Evolutionary conservation across 495 filamentous ascomycete genomes (phyloP), one percentile per base, ranked within the genome.

Genomic region (Cenococcum geophilum): DNA sequence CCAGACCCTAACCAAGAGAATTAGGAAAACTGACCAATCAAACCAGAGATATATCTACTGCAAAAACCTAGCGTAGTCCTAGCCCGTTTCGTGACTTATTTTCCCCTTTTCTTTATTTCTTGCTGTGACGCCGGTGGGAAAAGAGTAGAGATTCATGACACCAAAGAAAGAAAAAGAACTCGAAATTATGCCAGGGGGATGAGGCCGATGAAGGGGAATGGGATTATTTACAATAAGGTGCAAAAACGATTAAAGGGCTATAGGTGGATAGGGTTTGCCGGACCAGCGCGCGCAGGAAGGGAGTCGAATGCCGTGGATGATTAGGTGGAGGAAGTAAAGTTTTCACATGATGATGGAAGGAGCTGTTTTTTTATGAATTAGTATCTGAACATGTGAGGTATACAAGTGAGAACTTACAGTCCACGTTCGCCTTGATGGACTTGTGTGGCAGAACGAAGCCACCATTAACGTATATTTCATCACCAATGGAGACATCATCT

Each of bases 391-490:
- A 6, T 51, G 16, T 14, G 57, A 52, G 11, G 36, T 51, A 9
- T 0, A 27, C 25, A 1, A 9, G 21, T 23, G 20, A 36, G 20
- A 32, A 56, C 64, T 78, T 76, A 89, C 86, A 78, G 79, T 99
- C 93, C 72, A 99, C 89, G 75, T 99, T 99, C 67, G 83, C 79
- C 82, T 99, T 99, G 82, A 99, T 97, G 73, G 86, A 92, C 87
- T 99, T 99, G 78, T 99, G 93, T 21, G 93, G 93, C 68, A 99
- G 78, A 62, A 99, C 86, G 64, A 89, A 92, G 59, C 95, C 93
- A 67, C 93, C 93, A 76, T 99, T 99, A 72, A 97, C 95, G 74
- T 99, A 97, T 43, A 99, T 87, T 76, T 99, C 93, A 72, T 99
- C 93, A 54, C 89, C 91, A 73, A 99, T 96, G 58, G 90, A 96